Percentiles rank a stretch among this genome's conserved stretches.
Evolutionary conservation across 352 stramenopile genomes (phyloP).

Genomic region (Phytophthora tubulina): DNA sequence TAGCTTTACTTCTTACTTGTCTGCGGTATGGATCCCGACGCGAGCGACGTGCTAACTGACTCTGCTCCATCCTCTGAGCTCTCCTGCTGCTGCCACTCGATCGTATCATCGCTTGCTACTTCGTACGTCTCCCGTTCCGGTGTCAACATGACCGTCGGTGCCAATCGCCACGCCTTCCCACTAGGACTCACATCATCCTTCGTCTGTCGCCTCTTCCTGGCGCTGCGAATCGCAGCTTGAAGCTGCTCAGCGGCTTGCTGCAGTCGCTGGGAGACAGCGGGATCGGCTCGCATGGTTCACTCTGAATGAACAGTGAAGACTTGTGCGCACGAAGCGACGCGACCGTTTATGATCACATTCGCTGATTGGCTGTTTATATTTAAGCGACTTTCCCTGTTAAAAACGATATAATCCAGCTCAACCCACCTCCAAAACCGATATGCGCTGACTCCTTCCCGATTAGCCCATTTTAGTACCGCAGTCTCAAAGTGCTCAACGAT

Average conservation of each 20-base stretch:
- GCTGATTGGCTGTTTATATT: constrained; percentile 35
- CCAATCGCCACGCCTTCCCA: constrained; percentile 29
- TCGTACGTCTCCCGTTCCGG: constrained; percentile 13
- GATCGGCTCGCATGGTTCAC: constrained; percentile 31
- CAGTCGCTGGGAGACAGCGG: constrained; percentile 43
- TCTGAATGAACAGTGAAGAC: not conserved
- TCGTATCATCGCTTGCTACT: not conserved
- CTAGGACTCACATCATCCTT: not conserved
- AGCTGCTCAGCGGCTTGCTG: constrained; percentile 64
- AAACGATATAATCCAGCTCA: too few relatives aligned
- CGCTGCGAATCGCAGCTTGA: constrained; percentile 58
- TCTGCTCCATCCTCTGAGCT: constrained; percentile 1
- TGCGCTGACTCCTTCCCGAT: constrained; percentile 31
- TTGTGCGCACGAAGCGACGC: constrained; percentile 23
- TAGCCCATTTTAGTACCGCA: constrained; percentile 17
- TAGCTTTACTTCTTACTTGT: constrained; percentile 23
- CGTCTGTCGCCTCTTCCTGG: constrained; percentile 24
- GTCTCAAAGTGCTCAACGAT: constrained; percentile 30
- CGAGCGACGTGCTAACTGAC: constrained; percentile 28
- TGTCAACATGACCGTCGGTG: constrained; percentile 24
- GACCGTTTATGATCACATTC: constrained; percentile 5
- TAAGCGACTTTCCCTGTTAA: constrained; percentile 13
- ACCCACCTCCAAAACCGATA: constrained; percentile 9
- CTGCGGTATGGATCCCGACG: constrained; percentile 21
- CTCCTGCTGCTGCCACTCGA: constrained; percentile 12